These are phyloP conservation scores for Avena atlantica DNA, from an alignment of 176 grass and related monocot species.

Conservation along the genomic window DNA sequence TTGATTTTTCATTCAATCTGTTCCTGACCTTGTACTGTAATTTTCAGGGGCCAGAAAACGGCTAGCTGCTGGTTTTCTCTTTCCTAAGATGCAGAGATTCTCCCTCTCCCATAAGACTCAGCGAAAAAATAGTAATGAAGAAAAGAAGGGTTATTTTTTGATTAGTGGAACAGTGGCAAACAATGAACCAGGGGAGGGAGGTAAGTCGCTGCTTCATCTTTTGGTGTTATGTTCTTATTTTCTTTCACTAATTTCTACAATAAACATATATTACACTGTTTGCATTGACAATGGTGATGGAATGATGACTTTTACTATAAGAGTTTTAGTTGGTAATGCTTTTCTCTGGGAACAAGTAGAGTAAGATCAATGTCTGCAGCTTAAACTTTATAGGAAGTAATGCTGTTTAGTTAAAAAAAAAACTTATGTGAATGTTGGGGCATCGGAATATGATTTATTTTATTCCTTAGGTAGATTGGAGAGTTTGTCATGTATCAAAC, in stretches of 20 bases:
- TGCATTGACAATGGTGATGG: not conserved
- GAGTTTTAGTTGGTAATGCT: not conserved
- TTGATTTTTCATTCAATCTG: constrained; percentile 1
- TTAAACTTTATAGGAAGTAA: not conserved
- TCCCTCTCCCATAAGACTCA: not conserved
- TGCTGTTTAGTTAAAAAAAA: not conserved
- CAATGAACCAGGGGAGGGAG: not conserved
- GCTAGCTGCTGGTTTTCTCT: not conserved
- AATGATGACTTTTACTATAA: not conserved
- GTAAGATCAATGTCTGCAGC: not conserved
- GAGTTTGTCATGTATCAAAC: not conserved
- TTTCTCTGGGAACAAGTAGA: not conserved
- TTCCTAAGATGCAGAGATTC: constrained; percentile 14
- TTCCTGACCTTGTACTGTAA: not conserved
- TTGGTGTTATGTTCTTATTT: not conserved
- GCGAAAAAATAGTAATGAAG: not conserved
- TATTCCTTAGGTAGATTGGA: not conserved
- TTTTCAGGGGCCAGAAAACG: not conserved
- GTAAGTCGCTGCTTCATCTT: not conserved
- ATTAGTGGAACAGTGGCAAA: not conserved
- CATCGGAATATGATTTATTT: not conserved
- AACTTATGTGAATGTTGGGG: not conserved
- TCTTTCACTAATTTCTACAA: not conserved
- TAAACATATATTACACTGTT: not conserved
- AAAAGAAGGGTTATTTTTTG: not conserved